Conservation (phyloP, 2,329 filamentous ascomycete species). For the Xylaria sp. region DNA sequence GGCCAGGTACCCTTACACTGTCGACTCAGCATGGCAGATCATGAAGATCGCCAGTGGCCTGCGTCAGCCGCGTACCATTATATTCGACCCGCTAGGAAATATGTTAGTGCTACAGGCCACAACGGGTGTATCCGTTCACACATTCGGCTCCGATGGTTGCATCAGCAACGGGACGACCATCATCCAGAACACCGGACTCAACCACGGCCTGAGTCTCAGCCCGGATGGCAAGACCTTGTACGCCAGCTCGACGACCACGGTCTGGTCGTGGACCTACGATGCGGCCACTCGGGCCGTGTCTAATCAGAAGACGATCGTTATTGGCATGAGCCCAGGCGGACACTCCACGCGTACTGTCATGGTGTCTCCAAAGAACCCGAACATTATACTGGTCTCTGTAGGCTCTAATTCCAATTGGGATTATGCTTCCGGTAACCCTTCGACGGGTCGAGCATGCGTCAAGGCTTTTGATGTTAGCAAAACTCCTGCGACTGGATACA, state of each 20-base stretch:
- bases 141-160: conserved; percentile 46
- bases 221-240: conserved; percentile 55
- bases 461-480: conserved; percentile 56
- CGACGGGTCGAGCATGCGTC: conserved; percentile 65
- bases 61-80: conserved; percentile 45
- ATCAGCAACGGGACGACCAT: conserved; percentile 46
- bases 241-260: conserved; percentile 59
- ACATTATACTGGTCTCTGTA: conserved; percentile 65
- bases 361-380: conserved; percentile 60
- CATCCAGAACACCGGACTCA: conserved; percentile 48
- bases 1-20: conserved; percentile 42
- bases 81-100: conserved; percentile 46
- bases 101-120: conserved; percentile 47
- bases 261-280: conserved; percentile 68
- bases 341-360: conserved; percentile 69
- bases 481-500: conserved; percentile 47
- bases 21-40: conserved; percentile 45
- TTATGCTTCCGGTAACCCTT: conserved; percentile 56
- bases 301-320: conserved; percentile 59
- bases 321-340: conserved; percentile 62
- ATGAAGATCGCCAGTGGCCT: conserved; percentile 48
- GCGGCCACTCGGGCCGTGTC: conserved; percentile 55
- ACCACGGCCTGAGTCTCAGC: conserved; percentile 57
- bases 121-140: conserved; percentile 47
- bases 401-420: conserved; percentile 69